Base-by-base conservation (phyloP, 257 asterid genomes). In the Solanum tacnaense region DNA sequence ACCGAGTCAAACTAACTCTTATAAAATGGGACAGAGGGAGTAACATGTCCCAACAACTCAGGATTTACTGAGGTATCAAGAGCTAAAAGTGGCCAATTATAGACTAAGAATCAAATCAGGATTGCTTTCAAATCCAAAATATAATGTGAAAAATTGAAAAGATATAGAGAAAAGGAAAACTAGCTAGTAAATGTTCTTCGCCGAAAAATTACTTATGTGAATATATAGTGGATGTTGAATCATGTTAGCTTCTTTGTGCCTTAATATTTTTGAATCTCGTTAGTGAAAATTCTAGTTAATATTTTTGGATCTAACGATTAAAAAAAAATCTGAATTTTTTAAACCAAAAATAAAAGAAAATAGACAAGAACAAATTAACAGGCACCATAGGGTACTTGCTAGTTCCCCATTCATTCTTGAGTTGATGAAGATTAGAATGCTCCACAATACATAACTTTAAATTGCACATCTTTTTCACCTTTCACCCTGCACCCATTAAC, bases 381-480 rank as follows among this genome's bases (percentile, higher is more conserved):
- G 95, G 94, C 9, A 93, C 90, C 39, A 93, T 27, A 20, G 95
- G 95, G 71, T 91, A 93, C 35, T 86, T 88, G 7, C 93, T 87
- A 71, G 75, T 7, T 8, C 95, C 93, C 95, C 95, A 92, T 46
- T 92, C 95, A 49, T 92, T 92, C 91, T 90, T 92, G 74, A 85
- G 46, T 88, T 83, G 83, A 84, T 92, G 95, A 84, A 92, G 93
- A 89, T 92, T 94, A 4, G 95, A 89, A 31, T 92, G 95, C 75
- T n/a, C 95, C 95, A 74, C 93, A 92, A 31, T 91, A 92, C 70
- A 91, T 60, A 58, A 92, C 94, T 71, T 90, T 91, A 91, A 92
- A 92, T 84, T 90, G 93, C 84, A 92, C 93, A 87, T 92, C 93
- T 12, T 46, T 75, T 84, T 90, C 93, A 9, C 95, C 93, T 0